A percentile compares a stretch with the other conserved stretches of the same genome.
Evolutionary conservation across 2,329 filamentous ascomycete species (phyloP).

Genomic region (Diaporthe ilicicola): DNA sequence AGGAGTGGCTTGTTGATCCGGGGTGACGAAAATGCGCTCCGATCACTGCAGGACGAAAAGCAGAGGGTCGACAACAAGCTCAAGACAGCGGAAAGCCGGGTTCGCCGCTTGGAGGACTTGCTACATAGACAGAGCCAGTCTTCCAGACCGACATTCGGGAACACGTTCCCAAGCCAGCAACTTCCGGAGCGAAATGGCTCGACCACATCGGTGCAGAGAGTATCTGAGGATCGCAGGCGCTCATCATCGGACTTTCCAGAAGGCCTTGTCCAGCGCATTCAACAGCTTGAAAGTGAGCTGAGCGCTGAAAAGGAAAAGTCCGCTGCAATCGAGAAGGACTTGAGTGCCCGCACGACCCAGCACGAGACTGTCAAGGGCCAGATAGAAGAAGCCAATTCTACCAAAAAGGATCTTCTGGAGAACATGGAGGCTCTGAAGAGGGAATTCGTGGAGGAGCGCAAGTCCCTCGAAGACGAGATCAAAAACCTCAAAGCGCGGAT

Average conservation of each 20-base stretch:
- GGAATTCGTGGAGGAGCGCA: conserved; percentile 87
- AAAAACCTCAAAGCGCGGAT: conserved; percentile 77
- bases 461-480: conserved; percentile 82
- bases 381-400: conserved; percentile 87
- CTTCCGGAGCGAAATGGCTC: conserved; percentile 60
- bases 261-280: conserved; percentile 54
- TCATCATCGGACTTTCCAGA: conserved; percentile 50
- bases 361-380: conserved; percentile 71
- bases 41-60: conserved; percentile 85
- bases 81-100: conserved; percentile 86
- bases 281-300: conserved; percentile 81
- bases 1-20: conserved; percentile 84
- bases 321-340: conserved; percentile 74
- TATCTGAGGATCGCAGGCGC: conserved; percentile 53
- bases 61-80: conserved; percentile 75
- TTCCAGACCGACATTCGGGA: conserved; percentile 61
- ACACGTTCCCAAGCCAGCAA: conserved; percentile 60
- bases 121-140: conserved; percentile 81
- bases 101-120: conserved; percentile 90
- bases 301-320: conserved; percentile 75
- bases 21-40: conserved; percentile 84
- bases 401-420: conserved; percentile 90
- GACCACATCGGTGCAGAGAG: conserved; percentile 53
- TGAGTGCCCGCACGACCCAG: conserved; percentile 63
- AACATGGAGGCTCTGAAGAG: conserved; percentile 93